phyloP scores from a whole-genome alignment of 345 rosid genomes.

The Aegle marmelos region DNA sequence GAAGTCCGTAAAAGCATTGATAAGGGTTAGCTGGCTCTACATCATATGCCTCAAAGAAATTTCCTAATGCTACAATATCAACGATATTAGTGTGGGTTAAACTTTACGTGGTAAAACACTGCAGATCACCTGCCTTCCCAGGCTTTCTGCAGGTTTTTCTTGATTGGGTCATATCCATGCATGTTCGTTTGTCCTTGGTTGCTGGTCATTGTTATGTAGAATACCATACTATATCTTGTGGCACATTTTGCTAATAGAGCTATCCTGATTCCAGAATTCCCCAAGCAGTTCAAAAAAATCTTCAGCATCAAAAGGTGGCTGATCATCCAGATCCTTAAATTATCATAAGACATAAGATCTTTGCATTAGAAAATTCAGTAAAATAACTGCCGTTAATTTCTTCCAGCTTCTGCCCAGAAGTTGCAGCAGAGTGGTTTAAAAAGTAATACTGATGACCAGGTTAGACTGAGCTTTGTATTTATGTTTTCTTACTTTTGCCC shows the following conservation, averaged over 20 bases:
- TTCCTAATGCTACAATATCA: neutral
- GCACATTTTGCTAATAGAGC: conserved; percentile 18
- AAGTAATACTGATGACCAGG: conserved; percentile 37
- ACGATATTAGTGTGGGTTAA: neutral
- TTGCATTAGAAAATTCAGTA: conserved; percentile 11
- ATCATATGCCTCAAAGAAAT: neutral
- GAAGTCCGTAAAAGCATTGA: neutral
- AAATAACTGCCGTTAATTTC: conserved; percentile 16
- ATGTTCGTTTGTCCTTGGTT: neutral
- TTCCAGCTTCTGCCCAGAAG: conserved; percentile 39
- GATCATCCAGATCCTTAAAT: conserved; percentile 16
- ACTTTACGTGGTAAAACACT: neutral
- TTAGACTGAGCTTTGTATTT: conserved; percentile 22
- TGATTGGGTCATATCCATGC: conserved; percentile 2
- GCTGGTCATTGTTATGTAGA: neutral
- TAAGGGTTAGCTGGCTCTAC: neutral
- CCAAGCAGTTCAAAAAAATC: conserved; percentile 31
- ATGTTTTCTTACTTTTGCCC: conserved; percentile 5
- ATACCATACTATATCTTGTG: neutral
- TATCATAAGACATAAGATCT: neutral
- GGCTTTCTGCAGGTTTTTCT: conserved; percentile 4
- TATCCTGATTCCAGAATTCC: conserved; percentile 28
- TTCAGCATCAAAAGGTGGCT: conserved; percentile 40
- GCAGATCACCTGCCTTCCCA: neutral
- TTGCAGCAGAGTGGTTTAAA: conserved; percentile 17